These are phyloP conservation scores for Paraphoma chrysanthemicola DNA, from an alignment of 2,329 filamentous ascomycete species.

Conservation along the genomic window DNA sequence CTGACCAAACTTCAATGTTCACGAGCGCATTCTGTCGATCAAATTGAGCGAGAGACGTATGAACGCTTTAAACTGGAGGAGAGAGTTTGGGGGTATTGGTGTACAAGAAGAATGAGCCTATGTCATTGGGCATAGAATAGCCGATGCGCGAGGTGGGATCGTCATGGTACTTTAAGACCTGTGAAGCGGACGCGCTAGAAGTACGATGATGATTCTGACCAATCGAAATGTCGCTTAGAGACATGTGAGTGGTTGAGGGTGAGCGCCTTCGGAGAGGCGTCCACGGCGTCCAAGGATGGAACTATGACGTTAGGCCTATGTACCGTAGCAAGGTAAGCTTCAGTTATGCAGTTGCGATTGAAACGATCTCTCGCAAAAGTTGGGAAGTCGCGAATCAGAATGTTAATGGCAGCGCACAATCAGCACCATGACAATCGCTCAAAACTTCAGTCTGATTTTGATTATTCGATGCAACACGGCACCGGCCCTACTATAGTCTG, in stretches of 20 bases:
- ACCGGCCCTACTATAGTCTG: background rate
- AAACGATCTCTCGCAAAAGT: too few species aligned
- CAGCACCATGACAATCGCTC: too few species aligned
- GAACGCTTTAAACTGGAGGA: too few species aligned
- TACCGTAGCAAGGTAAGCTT: too few species aligned
- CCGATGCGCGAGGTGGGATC: background rate
- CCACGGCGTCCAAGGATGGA: background rate
- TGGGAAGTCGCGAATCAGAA: too few species aligned
- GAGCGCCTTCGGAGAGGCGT: background rate
- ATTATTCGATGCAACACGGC: too few species aligned
- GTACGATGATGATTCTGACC: conserved; percentile 3
- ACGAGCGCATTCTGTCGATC: background rate
- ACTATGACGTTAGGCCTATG: background rate
- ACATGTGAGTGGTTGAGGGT: conserved; percentile 11
- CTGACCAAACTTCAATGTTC: background rate
- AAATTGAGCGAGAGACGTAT: background rate
- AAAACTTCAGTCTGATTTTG: too few species aligned
- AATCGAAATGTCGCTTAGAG: conserved; percentile 8
- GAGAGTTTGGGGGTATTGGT: too few species aligned
- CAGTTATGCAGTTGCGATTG: too few species aligned
- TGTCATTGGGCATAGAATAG: background rate
- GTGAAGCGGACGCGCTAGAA: conserved; percentile 1
- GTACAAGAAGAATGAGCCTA: background rate
- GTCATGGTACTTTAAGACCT: background rate
- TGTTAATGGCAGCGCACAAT: too few species aligned